Evolutionary conservation across 2,329 filamentous ascomycete species (phyloP), one percentile per base, ranked within the genome.

Genomic region (Albifimbria verrucaria): DNA sequence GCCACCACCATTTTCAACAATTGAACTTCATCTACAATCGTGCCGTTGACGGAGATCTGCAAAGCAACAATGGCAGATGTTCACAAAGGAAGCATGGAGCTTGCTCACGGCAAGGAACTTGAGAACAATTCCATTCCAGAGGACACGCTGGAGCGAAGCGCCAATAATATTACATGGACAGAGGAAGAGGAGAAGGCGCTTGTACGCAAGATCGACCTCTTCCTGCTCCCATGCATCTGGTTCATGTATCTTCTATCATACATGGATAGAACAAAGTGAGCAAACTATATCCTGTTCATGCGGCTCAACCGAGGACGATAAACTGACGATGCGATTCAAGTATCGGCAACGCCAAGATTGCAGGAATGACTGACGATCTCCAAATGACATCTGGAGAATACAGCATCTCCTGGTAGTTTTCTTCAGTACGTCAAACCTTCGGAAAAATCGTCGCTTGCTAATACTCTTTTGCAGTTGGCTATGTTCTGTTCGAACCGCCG

Each of bases 191-290:
- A 71, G 56, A 65, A 62, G 53, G 62, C 59, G 42, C 62, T 71
- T 4, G 63, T 71, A 17, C 64, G 68, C 36, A 71, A 71, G 62
- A 70, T 80, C 59, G 68, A 76, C 11, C 57, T 78, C 24, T 66
- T 57, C 36, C 50, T 72, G 17, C 52, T 72, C 17, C 78, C 78
- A 3, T 69, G 66, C 79, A 55, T 90, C 85, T 73, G 85, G 69
- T 20, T 75, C 63, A 77, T 85, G 46, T 85, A 84, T 57, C 68
- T 85, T 0, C 68, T 86, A 2, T 81, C 78, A 58, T 86, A 83
- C 60, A 74, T 86, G 49, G 82, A 86, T 64, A 68, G 79, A 25
- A 80, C 78, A 86, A 47, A 93, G 88, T 90, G 74, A 62, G 77
- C 12, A 74, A n/a, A n/a, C n/a, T n/a, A n/a, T n/a, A n/a, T n/a